Conservation (phyloP, 1,284 basidiomycete genomes). For the Tilletia walkeri region DNA sequence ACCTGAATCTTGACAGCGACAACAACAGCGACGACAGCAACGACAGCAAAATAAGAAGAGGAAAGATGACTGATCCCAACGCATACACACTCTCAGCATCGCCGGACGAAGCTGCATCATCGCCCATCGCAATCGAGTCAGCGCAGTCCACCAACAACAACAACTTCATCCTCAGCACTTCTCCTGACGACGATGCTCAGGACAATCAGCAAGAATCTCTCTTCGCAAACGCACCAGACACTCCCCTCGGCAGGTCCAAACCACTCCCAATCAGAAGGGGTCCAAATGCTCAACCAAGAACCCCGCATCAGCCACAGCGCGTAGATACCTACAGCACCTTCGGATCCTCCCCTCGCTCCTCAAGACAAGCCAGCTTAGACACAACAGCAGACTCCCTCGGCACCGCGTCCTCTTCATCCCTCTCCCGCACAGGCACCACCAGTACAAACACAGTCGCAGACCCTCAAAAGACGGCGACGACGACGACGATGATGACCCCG, state of each 20-base stretch:
- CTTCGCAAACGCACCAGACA: constrained; percentile 11
- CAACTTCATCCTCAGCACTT: constrained; percentile 3
- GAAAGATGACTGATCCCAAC: neutral
- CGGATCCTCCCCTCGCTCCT: neutral
- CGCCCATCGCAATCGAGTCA: constrained; percentile 14
- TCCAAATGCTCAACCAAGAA: neutral
- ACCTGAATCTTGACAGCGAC: neutral
- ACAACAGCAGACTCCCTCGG: neutral
- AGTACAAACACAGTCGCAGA: no score
- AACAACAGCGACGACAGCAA: no score
- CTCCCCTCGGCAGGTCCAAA: neutral
- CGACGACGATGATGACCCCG: no score
- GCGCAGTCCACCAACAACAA: neutral
- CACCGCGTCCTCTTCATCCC: constrained; percentile 2
- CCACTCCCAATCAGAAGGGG: neutral
- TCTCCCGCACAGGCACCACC: neutral
- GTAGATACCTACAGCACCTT: constrained; percentile 2
- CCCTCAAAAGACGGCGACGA: no score
- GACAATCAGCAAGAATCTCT: neutral
- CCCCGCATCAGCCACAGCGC: constrained; percentile 4
- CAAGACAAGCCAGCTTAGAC: neutral
- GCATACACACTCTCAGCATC: neutral
- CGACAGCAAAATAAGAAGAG: neutral
- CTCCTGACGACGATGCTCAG: neutral
- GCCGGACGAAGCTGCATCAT: constrained; percentile 8